Evolutionary conservation across 1,284 basidiomycete genomes (phyloP).

Genomic region (Sanghuangporus sanghuang): DNA sequence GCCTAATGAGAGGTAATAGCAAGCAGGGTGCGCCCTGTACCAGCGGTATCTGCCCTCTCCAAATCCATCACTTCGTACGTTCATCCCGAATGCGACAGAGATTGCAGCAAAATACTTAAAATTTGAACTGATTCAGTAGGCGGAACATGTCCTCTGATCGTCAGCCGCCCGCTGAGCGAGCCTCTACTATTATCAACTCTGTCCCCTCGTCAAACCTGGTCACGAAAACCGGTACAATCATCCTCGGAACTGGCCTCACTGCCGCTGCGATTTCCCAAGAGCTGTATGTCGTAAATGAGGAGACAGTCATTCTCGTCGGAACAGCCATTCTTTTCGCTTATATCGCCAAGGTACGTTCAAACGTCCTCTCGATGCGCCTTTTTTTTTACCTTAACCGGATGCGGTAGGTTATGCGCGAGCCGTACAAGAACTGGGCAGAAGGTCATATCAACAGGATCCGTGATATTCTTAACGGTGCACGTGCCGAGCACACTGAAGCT

Average conservation of each 20-base stretch:
- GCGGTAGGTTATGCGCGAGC: slow-evolving; percentile 61
- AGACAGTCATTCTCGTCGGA: slow-evolving; percentile 80
- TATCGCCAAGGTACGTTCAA: slow-evolving; percentile 63
- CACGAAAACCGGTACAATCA: slow-evolving; percentile 91
- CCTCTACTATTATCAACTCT: slow-evolving; percentile 86
- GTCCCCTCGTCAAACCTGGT: slow-evolving; percentile 87
- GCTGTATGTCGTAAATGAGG: slow-evolving; percentile 97
- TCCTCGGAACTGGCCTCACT: slow-evolving; percentile 86
- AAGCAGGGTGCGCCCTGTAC: slow-evolving; percentile 49
- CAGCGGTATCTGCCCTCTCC: slow-evolving; percentile 42
- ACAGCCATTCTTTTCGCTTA: slow-evolving; percentile 86
- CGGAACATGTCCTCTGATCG: slow-evolving; percentile 62
- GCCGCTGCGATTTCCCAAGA: slow-evolving; percentile 96
- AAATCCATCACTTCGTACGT: slow-evolving; percentile 56
- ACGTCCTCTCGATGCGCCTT: background rate
- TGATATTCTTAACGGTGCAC: slow-evolving; percentile 77
- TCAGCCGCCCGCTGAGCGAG: slow-evolving; percentile 82
- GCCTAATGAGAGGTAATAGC: slow-evolving; percentile 17
- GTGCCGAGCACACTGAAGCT: slow-evolving; percentile 87
- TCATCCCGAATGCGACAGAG: slow-evolving; percentile 5
- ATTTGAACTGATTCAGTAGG: slow-evolving; percentile 31
- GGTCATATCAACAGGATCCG: slow-evolving; percentile 82
- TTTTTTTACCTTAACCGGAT: slow-evolving; percentile 2
- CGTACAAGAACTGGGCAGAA: slow-evolving; percentile 93
- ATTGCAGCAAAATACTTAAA: background rate